These are phyloP conservation scores for Agrocybe pediades DNA, from an alignment of 768 basidiomycete genomes.

Conservation along the genomic window DNA sequence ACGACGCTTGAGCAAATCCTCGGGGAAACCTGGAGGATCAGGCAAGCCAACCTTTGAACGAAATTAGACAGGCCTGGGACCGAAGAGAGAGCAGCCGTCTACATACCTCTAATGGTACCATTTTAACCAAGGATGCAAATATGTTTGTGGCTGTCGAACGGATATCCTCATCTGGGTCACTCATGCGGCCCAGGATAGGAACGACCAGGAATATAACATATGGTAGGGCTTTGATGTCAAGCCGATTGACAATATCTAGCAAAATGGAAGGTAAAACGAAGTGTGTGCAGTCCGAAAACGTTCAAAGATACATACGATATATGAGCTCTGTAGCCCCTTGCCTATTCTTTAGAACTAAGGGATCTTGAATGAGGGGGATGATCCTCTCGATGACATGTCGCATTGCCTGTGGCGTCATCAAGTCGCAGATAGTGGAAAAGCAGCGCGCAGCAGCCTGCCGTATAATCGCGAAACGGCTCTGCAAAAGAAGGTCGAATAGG, in stretches of 20 bases:
- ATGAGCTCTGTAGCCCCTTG: conserved; percentile 92
- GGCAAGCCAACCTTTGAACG: conserved; percentile 84
- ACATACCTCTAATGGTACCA: conserved; percentile 93
- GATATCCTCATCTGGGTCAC: conserved; percentile 88
- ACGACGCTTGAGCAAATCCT: conserved; percentile 82
- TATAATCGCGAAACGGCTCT: conserved; percentile 86
- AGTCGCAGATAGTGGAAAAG: conserved; percentile 85
- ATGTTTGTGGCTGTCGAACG: conserved; percentile 95
- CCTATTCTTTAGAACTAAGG: conserved; percentile 68
- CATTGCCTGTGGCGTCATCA: conserved; percentile 87
- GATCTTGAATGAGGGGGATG: conserved; percentile 81
- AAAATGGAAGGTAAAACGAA: conserved; percentile 14
- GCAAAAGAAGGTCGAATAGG: conserved; percentile 72
- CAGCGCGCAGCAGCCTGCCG: conserved; percentile 86
- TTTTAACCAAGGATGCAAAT: conserved; percentile 95
- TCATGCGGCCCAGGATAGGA: conserved; percentile 96
- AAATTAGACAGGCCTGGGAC: background rate
- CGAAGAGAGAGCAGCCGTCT: background rate
- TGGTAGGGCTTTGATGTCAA: conserved; percentile 93
- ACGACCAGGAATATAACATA: conserved; percentile 98
- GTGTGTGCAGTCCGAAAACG: background rate
- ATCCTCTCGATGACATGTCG: conserved; percentile 84
- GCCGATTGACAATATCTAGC: conserved; percentile 85
- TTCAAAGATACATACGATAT: conserved; percentile 67
- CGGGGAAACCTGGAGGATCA: conserved; percentile 90